Base-by-base conservation (phyloP, 768 basidiomycete genomes). In the Lactifluus hygrophoroides region DNA sequence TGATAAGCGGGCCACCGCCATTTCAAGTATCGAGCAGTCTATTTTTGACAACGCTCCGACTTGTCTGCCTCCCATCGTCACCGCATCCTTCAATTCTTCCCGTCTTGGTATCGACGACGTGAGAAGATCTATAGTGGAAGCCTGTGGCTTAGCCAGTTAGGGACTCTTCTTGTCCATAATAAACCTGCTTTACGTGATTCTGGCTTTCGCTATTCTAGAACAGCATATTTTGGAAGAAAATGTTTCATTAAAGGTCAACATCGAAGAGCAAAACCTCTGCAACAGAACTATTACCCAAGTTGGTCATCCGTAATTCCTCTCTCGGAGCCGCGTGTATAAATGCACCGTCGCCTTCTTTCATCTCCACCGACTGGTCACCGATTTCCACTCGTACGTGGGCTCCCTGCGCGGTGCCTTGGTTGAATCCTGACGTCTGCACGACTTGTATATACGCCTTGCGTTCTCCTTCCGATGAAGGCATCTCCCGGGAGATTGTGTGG, bases 311-410 rank as follows among this genome's bases (percentile, higher is more conserved):
- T 42, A 80, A 48, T 54, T 69, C 73, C 21, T 80, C 76, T 0
- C 73, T 76, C 0, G 73, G 70, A 1, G 74, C 79, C 1, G 80
- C 76, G 46, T 72, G 65, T 45, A 95, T 69, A 70, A 93, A 97
- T 13, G 85, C 84, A 0, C 91, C 93, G 66, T 97, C 94, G 0
- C 94, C 94, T 65, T 97, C 94, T 32, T 80, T 79, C 53, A 95
- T 70, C 38, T 78, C 82, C 3, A 83, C 57, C 57, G 79, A 69
- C 17, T 71, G 74, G 1, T 70, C 68, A 5, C 69, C 73, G 8
- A 74, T 73, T 34, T 67, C 69, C 9, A 94, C 67, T 60, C 72
- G 79, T 48, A 95, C 69, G 19, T 70, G 72, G 0, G 81, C 84
- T 0, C 90, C 91, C 1, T 65, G 71, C 0, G 84, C 77, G 30